Base-by-base conservation (phyloP, 2,329 filamentous ascomycete genomes). In the Dactylellina haptotyla region DNA sequence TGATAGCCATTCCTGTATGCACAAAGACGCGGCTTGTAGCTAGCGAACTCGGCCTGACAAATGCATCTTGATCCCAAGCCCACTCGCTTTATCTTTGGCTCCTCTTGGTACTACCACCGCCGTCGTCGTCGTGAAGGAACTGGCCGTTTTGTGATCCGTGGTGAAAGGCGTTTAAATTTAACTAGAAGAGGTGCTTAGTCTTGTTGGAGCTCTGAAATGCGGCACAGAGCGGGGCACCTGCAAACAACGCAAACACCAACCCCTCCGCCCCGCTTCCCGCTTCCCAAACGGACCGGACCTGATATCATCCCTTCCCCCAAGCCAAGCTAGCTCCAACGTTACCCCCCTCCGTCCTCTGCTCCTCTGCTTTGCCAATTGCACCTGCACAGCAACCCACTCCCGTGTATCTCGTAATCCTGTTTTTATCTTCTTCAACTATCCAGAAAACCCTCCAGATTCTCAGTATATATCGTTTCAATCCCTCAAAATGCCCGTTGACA, bases 181-280 rank as follows among this genome's bases (percentile, higher is more conserved):
- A n/a, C n/a, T n/a, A n/a, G n/a, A 41, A 41, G 18, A 34, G 32
- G 37, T 41, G 37, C 4, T 41, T 41, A n/a, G 37, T 3, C 18
- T 41, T n/a, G n/a, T n/a, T n/a, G n/a, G n/a, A n/a, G n/a, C n/a
- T n/a, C n/a, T n/a, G n/a, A n/a, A n/a, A n/a, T n/a, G n/a, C n/a
- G n/a, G n/a, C n/a, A n/a, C n/a, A 61, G 64, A 61, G 56, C 64
- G 64, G 64, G 64, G 64, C 63, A 46, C 56, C 58, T 45, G 25
- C 12, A 9, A 23, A 48, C 64, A 69, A 69, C 64, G 64, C 64
- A 69, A 50, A 53, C 53, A 64, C 46, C 48, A 25, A 30, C 62
- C 62, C 51, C 63, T 28, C 18, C 62, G 41, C 62, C 51, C 51
- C 62, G 51, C 63, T 51, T 57, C 48, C 46, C 63, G 53, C 56